Percentiles rank a stretch among this genome's conserved stretches.
These are phyloP conservation scores for Candida rishiriensis DNA, from an alignment of 805 yeast genomes.

Conservation along the genomic window DNA sequence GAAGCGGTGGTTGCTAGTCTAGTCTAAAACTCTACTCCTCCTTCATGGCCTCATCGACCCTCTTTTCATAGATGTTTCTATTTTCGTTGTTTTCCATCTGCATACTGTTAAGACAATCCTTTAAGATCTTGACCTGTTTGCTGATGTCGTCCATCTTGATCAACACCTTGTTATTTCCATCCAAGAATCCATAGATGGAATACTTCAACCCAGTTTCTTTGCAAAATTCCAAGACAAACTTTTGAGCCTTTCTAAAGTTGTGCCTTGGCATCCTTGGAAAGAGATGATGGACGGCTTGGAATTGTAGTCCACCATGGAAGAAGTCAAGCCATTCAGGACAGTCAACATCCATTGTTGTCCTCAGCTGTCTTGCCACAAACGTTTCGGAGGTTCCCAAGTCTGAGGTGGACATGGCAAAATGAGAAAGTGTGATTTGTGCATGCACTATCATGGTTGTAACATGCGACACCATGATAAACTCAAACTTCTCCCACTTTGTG, in stretches of 20 bases:
- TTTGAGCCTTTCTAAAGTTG: slow-evolving; percentile 73
- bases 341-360: slow-evolving; percentile 94
- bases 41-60: slow-evolving; percentile 17
- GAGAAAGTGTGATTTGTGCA: slow-evolving; percentile 85
- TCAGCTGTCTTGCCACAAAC: slow-evolving; percentile 71
- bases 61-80: slow-evolving; percentile 28
- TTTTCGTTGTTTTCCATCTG: slow-evolving; percentile 41
- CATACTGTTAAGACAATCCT: slow-evolving; percentile 67
- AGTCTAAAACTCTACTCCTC: not conserved
- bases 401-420: slow-evolving; percentile 90
- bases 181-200: slow-evolving; percentile 77
- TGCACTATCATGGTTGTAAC: slow-evolving; percentile 87
- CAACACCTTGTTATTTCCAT: slow-evolving; percentile 72
- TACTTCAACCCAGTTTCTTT: slow-evolving; percentile 71
- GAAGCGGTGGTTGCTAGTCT: not conserved
- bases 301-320: slow-evolving; percentile 88
- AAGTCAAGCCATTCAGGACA: slow-evolving; percentile 92
- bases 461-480: slow-evolving; percentile 68
- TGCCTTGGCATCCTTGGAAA: slow-evolving; percentile 89
- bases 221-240: slow-evolving; percentile 69
- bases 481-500: slow-evolving; percentile 48
- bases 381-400: slow-evolving; percentile 79
- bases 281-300: slow-evolving; percentile 86
- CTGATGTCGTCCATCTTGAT: slow-evolving; percentile 69
- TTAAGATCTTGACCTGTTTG: slow-evolving; percentile 69